Base-by-base conservation (phyloP, 768 basidiomycete genomes). In the Naematelia encephala region DNA sequence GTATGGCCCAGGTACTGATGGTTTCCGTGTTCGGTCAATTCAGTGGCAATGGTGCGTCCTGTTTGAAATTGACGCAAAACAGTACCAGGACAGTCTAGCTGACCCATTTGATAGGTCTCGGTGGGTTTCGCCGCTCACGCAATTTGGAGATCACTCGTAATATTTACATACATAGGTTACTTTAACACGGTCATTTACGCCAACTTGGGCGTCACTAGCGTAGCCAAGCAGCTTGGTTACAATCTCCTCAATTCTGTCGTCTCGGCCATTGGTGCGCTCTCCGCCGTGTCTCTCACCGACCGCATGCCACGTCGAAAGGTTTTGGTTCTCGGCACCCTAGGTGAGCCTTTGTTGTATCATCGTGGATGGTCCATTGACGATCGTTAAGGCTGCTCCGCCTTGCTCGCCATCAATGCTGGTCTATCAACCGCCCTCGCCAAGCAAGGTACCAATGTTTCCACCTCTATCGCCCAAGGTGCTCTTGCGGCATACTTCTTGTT, bases 1-100 rank as follows among this genome's bases (percentile, higher is more conserved):
- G 72, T 34, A 64, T 68, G 54, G 42, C 82, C 80, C 79, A 82
- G n/a, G n/a, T n/a, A n/a, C n/a, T n/a, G n/a, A n/a, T n/a, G n/a
- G n/a, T n/a, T n/a, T n/a, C n/a, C n/a, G n/a, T n/a, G n/a, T n/a
- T n/a, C n/a, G n/a, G n/a, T n/a, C n/a, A n/a, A n/a, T n/a, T n/a
- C n/a, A n/a, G n/a, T n/a, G n/a, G n/a, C n/a, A n/a, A n/a, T n/a
- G n/a, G n/a, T n/a, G n/a, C n/a, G n/a, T n/a, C n/a, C n/a, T n/a
- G n/a, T n/a, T n/a, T n/a, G n/a, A n/a, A n/a, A n/a, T n/a, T n/a
- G n/a, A n/a, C n/a, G n/a, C n/a, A n/a, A n/a, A n/a, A n/a, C n/a
- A n/a, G n/a, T n/a, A n/a, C n/a, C n/a, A n/a, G n/a, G n/a, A n/a
- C n/a, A n/a, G n/a, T n/a, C n/a, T n/a, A n/a, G n/a, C n/a, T n/a